phyloP scores from a whole-genome alignment of 441 rosid species.

The Eruca vesicaria region DNA sequence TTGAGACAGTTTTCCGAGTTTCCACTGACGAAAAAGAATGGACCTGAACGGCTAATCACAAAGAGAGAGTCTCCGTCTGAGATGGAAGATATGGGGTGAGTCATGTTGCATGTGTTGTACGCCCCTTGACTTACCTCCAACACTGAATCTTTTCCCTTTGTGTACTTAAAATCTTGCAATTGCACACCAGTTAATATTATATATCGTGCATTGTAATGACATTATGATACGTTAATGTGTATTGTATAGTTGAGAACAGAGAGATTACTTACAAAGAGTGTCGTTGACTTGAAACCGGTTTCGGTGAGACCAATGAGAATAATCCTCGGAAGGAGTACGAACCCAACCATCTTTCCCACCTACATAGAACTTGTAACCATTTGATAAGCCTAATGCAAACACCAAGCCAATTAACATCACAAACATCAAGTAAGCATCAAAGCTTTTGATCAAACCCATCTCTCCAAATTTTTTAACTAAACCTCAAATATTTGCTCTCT shows the following conservation, averaged over 20 bases:
- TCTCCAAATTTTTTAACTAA: no score
- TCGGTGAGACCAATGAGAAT: conserved; percentile 76
- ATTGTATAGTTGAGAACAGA: not conserved
- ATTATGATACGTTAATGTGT: not conserved
- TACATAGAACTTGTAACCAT: conserved; percentile 52
- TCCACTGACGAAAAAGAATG: conserved; percentile 74
- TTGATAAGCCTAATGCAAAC: conserved; percentile 31
- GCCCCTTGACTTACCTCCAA: conserved; percentile 53
- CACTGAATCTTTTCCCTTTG: conserved; percentile 72
- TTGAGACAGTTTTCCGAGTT: conserved; percentile 51
- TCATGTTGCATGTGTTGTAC: conserved; percentile 64
- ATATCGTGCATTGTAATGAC: not conserved
- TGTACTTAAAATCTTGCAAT: conserved; percentile 65
- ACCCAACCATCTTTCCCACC: conserved; percentile 92
- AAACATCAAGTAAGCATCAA: conserved; percentile 36
- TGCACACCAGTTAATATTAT: not conserved
- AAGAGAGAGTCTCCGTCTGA: conserved; percentile 61
- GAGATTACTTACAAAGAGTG: conserved; percentile 54
- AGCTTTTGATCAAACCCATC: no score
- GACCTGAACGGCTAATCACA: conserved; percentile 60
- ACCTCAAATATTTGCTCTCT: not conserved
- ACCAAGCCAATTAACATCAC: conserved; percentile 14
- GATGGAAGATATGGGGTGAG: conserved; percentile 47
- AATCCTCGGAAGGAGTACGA: conserved; percentile 54
- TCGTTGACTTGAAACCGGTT: conserved; percentile 81